Base-by-base conservation (phyloP, 1,139 yeast species). In the Zygoascus meyerae region DNA sequence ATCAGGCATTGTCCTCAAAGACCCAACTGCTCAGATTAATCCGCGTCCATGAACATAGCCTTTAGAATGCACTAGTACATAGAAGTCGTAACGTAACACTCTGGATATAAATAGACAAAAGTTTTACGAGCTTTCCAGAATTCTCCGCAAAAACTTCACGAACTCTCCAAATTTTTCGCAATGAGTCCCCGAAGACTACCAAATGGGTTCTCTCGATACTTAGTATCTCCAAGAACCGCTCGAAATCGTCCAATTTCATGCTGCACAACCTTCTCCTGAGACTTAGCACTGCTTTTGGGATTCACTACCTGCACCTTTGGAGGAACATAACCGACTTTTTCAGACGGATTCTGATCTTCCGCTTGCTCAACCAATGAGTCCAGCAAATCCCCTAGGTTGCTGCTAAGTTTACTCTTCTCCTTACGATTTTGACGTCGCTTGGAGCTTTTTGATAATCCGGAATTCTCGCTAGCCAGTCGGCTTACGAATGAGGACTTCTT, bases 231-330 rank as follows among this genome's bases (percentile, higher is more conserved):
- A 11, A 57, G 45, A 10, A 61, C 56, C 40, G 52, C 52, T 40
- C 53, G 54, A 50, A 64, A 65, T 40, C 62, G 50, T 14, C 52
- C 52, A 30, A 57, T 63, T 45, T 65, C 69, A 33, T 55, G 55
- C 44, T 52, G 53, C 16, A 61, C 61, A 1, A 65, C 59, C 40
- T 57, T 58, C 45, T 63, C 65, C 35, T 62, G 62, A 10, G 60
- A 55, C 41, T 58, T 58, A 2, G 61, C 50, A 48, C 58, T 59
- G 42, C 53, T 52, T 39, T 59, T 58, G 5, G 62, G 63, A 40
- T 56, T 52, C 21, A 49, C 29, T 15, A 52, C 52, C 18, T 49
- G 48, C 17, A 49, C 49, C 37, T 51, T 52, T 35, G 48, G 47
- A 12, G 53, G 49, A 18, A 53, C 44, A 33, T 47, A 48, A 9